phyloP scores from a whole-genome alignment of 1,284 basidiomycete genomes.

The Puccinia polysora region DNA sequence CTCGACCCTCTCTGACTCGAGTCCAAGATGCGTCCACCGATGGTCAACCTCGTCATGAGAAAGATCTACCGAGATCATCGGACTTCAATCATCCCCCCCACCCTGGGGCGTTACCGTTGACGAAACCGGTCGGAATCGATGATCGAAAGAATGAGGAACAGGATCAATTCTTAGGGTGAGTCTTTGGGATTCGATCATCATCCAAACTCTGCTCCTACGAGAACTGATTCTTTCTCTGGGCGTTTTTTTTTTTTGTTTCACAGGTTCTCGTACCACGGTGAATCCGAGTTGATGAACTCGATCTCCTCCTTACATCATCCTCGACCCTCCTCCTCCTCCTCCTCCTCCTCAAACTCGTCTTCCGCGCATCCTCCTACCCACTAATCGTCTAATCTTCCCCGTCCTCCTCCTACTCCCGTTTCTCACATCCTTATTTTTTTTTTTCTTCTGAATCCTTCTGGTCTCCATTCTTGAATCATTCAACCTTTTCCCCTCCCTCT shows the following conservation, averaged over 20 bases:
- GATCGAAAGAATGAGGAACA: slow-evolving; percentile 1
- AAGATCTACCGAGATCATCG: not conserved
- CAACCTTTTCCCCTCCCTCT: no score
- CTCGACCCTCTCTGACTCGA: no score
- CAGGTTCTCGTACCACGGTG: slow-evolving; percentile 41
- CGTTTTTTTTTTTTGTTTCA: not conserved
- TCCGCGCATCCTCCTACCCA: no score
- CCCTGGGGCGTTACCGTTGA: not conserved
- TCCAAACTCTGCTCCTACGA: not conserved
- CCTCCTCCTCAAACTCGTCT: no score
- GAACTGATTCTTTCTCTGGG: not conserved
- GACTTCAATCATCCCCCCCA: not conserved
- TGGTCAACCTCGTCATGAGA: no score
- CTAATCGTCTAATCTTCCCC: no score
- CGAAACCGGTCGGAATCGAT: not conserved
- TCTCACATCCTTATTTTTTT: no score
- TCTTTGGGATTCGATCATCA: not conserved
- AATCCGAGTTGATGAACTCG: slow-evolving; percentile 21
- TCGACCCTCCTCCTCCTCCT: no score
- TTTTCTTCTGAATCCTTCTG: no score
- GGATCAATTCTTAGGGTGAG: slow-evolving; percentile 40
- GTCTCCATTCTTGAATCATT: no score
- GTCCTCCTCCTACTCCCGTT: no score
- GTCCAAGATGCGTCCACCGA: not conserved
- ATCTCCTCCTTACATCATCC: no score